Conservation (phyloP, 2,329 filamentous ascomycete species). For the Zasmidium cellare region DNA sequence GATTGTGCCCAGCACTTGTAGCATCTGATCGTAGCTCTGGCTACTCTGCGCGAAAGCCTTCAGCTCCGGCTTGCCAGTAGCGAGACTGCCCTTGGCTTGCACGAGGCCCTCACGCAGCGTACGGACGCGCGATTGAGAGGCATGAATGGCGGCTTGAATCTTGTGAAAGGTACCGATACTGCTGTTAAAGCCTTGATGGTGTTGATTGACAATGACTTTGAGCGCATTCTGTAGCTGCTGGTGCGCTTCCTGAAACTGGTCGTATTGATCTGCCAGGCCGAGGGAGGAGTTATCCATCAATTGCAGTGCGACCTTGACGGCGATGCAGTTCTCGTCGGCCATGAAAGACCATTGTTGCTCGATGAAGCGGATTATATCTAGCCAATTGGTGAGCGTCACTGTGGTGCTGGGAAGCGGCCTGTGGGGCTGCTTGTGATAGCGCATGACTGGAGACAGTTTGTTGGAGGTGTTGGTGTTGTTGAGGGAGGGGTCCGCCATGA, state of each 20-base stretch:
- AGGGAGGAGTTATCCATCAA: conserved; percentile 92
- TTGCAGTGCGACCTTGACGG: conserved; percentile 91
- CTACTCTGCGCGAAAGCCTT: conserved; percentile 85
- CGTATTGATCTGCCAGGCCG: conserved; percentile 84
- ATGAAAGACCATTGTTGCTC: conserved; percentile 89
- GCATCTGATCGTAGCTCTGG: conserved; percentile 84
- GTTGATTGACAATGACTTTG: conserved; percentile 95
- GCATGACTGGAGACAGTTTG: background rate
- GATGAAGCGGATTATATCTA: conserved; percentile 75
- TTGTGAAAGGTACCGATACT: conserved; percentile 99
- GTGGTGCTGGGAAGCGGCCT: background rate
- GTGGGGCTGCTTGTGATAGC: background rate
- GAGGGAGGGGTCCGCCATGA: background rate
- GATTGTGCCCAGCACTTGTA: conserved; percentile 70
- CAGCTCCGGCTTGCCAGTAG: conserved; percentile 83
- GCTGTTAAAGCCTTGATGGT: conserved; percentile 98
- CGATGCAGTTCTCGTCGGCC: conserved; percentile 83
- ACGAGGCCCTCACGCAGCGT: conserved; percentile 79
- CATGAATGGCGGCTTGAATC: conserved; percentile 89
- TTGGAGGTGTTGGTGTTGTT: background rate
- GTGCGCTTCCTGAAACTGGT: conserved; percentile 80
- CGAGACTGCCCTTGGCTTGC: conserved; percentile 76
- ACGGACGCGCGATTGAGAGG: conserved; percentile 82
- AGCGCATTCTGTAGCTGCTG: conserved; percentile 87
- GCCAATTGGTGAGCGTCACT: conserved; percentile 5